Conservation (phyloP, 2,329 filamentous ascomycete species). For the Neoascochyta sp. region DNA sequence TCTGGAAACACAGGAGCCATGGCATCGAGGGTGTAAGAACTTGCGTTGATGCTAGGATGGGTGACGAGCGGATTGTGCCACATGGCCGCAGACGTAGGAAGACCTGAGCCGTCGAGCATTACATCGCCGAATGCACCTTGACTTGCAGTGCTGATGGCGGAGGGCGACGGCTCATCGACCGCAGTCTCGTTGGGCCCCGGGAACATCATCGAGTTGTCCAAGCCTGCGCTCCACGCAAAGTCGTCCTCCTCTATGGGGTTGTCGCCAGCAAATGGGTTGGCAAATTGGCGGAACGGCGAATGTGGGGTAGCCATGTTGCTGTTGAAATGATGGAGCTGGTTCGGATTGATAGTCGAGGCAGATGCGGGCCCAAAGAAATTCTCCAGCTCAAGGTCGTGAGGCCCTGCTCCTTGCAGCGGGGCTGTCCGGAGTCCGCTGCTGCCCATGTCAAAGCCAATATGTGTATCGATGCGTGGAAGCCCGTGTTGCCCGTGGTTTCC, state of each 20-base stretch:
- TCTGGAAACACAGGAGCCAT: slow-evolving; percentile 73
- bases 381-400: slow-evolving; percentile 66
- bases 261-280: slow-evolving; percentile 55
- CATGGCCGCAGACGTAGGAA: slow-evolving; percentile 36
- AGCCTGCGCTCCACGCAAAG: slow-evolving; percentile 80
- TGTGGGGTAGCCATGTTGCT: slow-evolving; percentile 63
- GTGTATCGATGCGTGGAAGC: slow-evolving; percentile 79
- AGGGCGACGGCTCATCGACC: slow-evolving; percentile 90
- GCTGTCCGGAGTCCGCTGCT: slow-evolving; percentile 73
- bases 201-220: slow-evolving; percentile 63
- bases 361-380: slow-evolving; percentile 60
- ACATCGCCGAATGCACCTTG: slow-evolving; percentile 88
- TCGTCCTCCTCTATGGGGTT: slow-evolving; percentile 67
- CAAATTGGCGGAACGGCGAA: slow-evolving; percentile 45
- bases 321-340: slow-evolving; percentile 80
- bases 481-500: slow-evolving; percentile 63
- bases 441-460: slow-evolving; percentile 62
- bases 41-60: slow-evolving; percentile 61
- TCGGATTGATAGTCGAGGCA: slow-evolving; percentile 60
- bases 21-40: slow-evolving; percentile 72
- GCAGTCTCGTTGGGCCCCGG: slow-evolving; percentile 67
- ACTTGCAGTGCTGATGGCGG: slow-evolving; percentile 90
- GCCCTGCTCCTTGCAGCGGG: slow-evolving; percentile 50
- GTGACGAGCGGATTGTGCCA: slow-evolving; percentile 55
- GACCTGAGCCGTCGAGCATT: slow-evolving; percentile 70